Base-by-base conservation (phyloP, 441 rosid genomes). In the Gossypium armourianum region DNA sequence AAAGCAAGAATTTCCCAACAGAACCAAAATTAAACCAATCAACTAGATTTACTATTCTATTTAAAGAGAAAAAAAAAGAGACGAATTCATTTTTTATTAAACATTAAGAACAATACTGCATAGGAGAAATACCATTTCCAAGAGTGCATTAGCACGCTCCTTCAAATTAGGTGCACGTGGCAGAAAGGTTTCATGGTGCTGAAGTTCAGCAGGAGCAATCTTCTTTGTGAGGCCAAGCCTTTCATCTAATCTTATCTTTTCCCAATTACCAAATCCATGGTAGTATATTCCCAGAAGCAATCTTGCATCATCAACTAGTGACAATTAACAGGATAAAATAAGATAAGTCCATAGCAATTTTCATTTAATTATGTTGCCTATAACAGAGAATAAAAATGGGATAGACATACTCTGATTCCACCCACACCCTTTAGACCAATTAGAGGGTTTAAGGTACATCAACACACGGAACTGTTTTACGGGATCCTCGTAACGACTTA, bases 381-480 rank as follows among this genome's bases (percentile, higher is more conserved):
- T 6, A 3, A 58, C 23, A 45, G 49, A 29, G 2, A 74, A 53
- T 0, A 69, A 45, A 47, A 21, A 67, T 69, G 21, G 28, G 57
- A 7, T 68, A 53, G 40, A 72, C 89, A 68, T 87, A 92, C 99
- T 77, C 81, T 89, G 97, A 82, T 95, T 92, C 99, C 99, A 95
- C 45, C 99, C 98, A 64, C 99, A 95, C 65, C 99, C 99, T 85
- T 95, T 95, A 68, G 99, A 87, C 99, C 99, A 95, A 73, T 92
- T 95, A 5, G 99, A 90, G 79, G 98, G 97, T 84, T 92, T 95
- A 71, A 92, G 99, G 80, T 87, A 89, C 19, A 80, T 75, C 79
- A 92, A 79, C 61, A 84, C 97, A 70, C 96, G 89, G 79, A 95
- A 95, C 73, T 92, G 99, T 74, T 86, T 84, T 72, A 95, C 75